Evolutionary conservation across 495 filamentous ascomycete genomes (phyloP), one percentile per base, ranked within the genome.

Genomic region (Aspergillus sparsus): DNA sequence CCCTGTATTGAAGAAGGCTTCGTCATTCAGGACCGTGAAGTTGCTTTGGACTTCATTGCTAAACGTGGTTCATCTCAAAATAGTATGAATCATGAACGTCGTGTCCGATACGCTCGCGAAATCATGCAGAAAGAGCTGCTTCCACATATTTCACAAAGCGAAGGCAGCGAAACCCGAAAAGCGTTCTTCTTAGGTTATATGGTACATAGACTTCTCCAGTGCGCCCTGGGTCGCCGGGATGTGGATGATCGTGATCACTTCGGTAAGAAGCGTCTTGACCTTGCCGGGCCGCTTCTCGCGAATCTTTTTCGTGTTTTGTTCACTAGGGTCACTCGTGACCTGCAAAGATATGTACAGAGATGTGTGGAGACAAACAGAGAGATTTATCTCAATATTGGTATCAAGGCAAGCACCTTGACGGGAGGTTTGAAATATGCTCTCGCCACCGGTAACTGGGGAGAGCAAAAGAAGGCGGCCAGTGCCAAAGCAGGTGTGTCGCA

Each of bases 111-210:
- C 61, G 94, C 94, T 0, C 80, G 89, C 62, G 94, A 98, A 50
- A 89, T 98, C 60, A 86, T 99, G 80, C 92, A 97, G 75, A 97
- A 96, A 75, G 94, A 99, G 77, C 84, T 97, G 64, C 78, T 99
- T 45, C 94, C 94, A 7, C 94, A 99, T 67, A 97, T 99, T 47
- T 96, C 93, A 2, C 95, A 98, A 68, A 86, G 83, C 53, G 91
- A 97, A 72, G 94, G 94, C n/a, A 96, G 91, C 66, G 94, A 98
- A 68, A 97, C 93, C 1, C 79, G 91, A 32, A 99, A 99, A 72
- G 94, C 94, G 6, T 98, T 97, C 80, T 99, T 98, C 84, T 78
- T 99, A 37, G 94, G 95, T 33, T 99, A 98, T 74, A 98, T 99
- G 95, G 90, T 97, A 45, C 92, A 98, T 73, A 85, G 90, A 68